These are phyloP conservation scores for Xylaria arbuscula DNA, from an alignment of 2,329 filamentous ascomycete genomes.

Conservation along the genomic window DNA sequence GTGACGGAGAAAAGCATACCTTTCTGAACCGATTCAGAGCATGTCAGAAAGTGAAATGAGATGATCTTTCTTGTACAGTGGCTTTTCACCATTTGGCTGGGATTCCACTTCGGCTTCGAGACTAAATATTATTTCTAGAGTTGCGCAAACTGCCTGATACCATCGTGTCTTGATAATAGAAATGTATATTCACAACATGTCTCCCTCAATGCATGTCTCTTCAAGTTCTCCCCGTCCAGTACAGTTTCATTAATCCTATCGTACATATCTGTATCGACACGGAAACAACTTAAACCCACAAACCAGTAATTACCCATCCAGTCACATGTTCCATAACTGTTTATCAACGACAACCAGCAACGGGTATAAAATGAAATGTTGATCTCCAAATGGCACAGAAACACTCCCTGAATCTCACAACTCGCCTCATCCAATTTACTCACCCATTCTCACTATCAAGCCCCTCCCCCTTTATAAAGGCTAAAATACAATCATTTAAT, in stretches of 20 bases:
- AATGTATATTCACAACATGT: not conserved
- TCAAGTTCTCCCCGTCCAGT: not conserved
- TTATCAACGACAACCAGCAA: not conserved
- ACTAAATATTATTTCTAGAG: not conserved
- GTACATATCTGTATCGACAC: not conserved
- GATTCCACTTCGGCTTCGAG: not conserved
- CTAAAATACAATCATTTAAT: not conserved
- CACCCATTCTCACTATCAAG: not conserved
- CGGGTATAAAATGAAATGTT: not conserved
- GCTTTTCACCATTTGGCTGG: not conserved
- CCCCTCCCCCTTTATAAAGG: not conserved
- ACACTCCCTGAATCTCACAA: not conserved
- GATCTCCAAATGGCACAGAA: not conserved
- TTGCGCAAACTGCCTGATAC: not conserved
- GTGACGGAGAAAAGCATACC: conserved; percentile 27
- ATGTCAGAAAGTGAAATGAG: conserved; percentile 12
- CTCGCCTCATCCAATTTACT: not conserved
- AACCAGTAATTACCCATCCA: not conserved
- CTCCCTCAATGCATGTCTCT: not conserved
- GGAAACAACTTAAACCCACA: not conserved
- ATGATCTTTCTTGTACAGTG: conserved; percentile 13
- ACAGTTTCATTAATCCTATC: not conserved
- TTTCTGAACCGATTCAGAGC: conserved; percentile 12
- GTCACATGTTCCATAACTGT: not conserved
- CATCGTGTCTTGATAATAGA: not conserved